Conservation (phyloP, 805 yeast species). For the Saturnispora dispora region DNA sequence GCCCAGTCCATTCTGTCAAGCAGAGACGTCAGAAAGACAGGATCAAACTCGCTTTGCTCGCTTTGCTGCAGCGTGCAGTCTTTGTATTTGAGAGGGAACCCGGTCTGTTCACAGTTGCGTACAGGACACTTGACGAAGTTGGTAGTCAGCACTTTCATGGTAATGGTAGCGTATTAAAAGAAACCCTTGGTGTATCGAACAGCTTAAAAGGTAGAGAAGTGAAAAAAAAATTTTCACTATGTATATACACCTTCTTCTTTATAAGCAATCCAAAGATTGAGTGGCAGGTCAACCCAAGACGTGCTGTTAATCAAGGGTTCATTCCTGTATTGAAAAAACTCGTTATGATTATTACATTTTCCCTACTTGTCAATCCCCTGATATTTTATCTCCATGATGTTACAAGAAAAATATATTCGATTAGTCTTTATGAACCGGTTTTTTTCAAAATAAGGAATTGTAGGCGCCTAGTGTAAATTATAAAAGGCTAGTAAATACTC, state of each 20-base stretch:
- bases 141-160: conserved; percentile 90
- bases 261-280: background rate
- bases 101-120: conserved; percentile 58
- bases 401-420: conserved; percentile 9
- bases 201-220: background rate
- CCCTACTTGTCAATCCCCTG: conserved; percentile 9
- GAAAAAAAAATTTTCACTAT: background rate
- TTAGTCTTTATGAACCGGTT: conserved; percentile 8
- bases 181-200: background rate
- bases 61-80: conserved; percentile 57
- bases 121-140: conserved; percentile 94
- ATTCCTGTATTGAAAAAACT: background rate
- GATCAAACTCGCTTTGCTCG: conserved; percentile 73
- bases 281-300: background rate
- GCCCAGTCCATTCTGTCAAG: conserved; percentile 82
- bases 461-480: too few relatives aligned
- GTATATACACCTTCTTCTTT: background rate
- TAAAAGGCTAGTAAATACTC: too few relatives aligned
- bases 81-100: conserved; percentile 71
- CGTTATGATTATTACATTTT: conserved; percentile 6
- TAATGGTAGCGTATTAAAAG: background rate
- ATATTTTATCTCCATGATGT: conserved; percentile 3
- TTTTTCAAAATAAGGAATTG: background rate
- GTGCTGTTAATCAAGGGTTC: background rate
- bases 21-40: conserved; percentile 69